Conservation (phyloP, 1,284 basidiomycete species). For the Leccinum brunneo-olivaceum region DNA sequence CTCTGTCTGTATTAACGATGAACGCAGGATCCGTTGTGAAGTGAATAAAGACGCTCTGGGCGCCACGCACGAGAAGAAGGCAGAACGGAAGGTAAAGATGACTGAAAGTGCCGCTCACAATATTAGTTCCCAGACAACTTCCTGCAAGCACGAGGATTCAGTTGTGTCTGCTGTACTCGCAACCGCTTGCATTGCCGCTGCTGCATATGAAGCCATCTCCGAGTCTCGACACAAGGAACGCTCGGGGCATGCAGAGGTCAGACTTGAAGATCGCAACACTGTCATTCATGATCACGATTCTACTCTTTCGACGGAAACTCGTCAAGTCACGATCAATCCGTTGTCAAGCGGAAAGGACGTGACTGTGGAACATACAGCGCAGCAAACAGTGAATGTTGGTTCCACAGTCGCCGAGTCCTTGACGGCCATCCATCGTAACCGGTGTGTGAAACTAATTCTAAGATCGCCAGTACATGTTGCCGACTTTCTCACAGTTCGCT, state of each 20-base stretch:
- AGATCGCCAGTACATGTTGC: too few species aligned
- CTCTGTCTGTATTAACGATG: constrained; percentile 2
- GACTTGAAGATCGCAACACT: background rate
- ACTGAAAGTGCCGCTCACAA: background rate
- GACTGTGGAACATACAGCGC: background rate
- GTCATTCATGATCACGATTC: background rate
- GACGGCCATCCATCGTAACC: too few species aligned
- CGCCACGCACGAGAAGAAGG: background rate
- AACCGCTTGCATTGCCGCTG: constrained; percentile 8
- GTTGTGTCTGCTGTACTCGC: constrained; percentile 10
- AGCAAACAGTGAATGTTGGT: background rate
- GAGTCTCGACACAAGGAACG: constrained; percentile 6
- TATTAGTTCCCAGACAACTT: background rate
- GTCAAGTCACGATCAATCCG: background rate
- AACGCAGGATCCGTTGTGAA: background rate
- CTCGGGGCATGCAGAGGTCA: background rate
- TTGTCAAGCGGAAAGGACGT: background rate
- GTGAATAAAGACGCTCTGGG: background rate
- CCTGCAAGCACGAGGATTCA: constrained; percentile 9
- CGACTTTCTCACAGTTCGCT: background rate
- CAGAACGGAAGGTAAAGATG: background rate
- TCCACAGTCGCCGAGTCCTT: background rate
- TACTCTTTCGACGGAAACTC: background rate
- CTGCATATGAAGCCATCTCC: constrained; percentile 9
- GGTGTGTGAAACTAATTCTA: too few species aligned